Base-by-base conservation (phyloP, 2,329 filamentous ascomycete genomes). In the Ascochyta lentis region DNA sequence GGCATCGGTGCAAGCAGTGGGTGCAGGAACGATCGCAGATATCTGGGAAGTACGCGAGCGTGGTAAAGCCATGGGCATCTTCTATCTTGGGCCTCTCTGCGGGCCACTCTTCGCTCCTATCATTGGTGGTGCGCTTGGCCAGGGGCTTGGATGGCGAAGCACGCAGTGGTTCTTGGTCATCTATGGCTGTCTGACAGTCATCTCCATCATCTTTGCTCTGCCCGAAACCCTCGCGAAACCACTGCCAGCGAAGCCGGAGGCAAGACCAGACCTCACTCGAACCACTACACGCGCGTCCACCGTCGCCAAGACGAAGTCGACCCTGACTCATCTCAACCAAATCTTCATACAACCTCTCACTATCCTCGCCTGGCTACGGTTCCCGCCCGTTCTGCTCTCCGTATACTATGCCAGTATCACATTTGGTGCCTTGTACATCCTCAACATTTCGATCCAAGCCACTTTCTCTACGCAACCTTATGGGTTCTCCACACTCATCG, bases 321-420 rank as follows among this genome's bases (percentile, higher is more conserved):
- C 64, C 27, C 41, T 73, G 16, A 37, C 59, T 3, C 55, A 68
- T 23, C 45, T 72, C n/a, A 70, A 71, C 34, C 70, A 73, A 46
- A 73, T 73, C 53, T 74, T 78, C 58, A 34, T 78, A 54, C 74
- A 77, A 46, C 76, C 76, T 0, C 68, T 78, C n/a, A 60, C 64
- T 33, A 74, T 77, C 42, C 61, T 77, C 27, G 62, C 70, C 13
- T 75, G 73, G 66, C 64, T 78, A 6, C 71, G 74, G 39, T 77
- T 67, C 48, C 75, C 75, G 2, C 69, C 75, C 41, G 71, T 78
- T 27, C 56, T 68, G 31, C 64, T 77, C 6, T 76, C 75, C 6
- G 74, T 77, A 45, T 76, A 74, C 60, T 77, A 75, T 58, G 74
- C 76, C 37, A 70, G 65, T 55, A 77, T 77, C 60, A 73, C 73